phyloP scores from a whole-genome alignment of 306 rosid genomes.

The Trifolium pratense region DNA sequence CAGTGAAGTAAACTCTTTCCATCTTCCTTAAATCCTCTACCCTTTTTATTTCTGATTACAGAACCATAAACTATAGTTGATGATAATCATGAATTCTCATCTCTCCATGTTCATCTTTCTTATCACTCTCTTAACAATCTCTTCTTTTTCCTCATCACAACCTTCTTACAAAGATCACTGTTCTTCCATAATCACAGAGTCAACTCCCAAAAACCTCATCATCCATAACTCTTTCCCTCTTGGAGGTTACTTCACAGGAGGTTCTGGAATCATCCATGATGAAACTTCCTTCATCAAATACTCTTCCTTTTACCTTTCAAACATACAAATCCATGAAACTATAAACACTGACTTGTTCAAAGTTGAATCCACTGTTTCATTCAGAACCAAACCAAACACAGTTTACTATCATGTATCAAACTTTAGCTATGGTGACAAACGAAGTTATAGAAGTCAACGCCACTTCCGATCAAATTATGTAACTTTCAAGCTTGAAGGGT shows the following conservation, averaged over 20 bases:
- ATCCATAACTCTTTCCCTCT: background rate
- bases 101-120: conserved; percentile 35
- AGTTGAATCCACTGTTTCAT: conserved; percentile 35
- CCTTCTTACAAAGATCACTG: conserved; percentile 49
- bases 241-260: conserved; percentile 49
- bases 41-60: background rate
- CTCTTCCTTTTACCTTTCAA: conserved; percentile 8
- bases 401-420: conserved; percentile 29
- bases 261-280: conserved; percentile 10
- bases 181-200: conserved; percentile 43
- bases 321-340: conserved; percentile 28
- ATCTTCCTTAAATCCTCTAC: conserved; percentile 32
- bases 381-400: background rate
- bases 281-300: background rate
- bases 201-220: background rate
- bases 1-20: conserved; percentile 6
- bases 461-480: background rate
- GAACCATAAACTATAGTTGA: background rate
- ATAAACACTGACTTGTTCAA: conserved; percentile 41
- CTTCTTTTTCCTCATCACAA: conserved; percentile 34
- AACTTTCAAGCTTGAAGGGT: conserved; percentile 49
- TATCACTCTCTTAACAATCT: conserved; percentile 21
- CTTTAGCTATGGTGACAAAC: background rate
- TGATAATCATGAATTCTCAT: conserved; percentile 42
- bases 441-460: background rate